These are phyloP conservation scores for Talaromyces sp. DNA, from an alignment of 2,329 filamentous ascomycete species.

Conservation along the genomic window DNA sequence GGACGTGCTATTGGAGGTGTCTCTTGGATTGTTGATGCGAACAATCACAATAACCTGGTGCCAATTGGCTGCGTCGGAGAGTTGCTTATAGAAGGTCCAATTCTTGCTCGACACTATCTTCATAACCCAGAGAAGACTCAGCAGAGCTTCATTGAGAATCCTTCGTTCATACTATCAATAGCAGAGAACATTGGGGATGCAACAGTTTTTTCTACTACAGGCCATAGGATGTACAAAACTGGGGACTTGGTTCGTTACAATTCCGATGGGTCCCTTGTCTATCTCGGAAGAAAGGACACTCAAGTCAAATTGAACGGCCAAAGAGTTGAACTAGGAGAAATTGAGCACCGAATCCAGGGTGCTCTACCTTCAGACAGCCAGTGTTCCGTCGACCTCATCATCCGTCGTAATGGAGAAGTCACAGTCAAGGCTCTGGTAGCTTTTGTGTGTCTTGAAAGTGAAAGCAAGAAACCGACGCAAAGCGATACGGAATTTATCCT, in stretches of 20 bases:
- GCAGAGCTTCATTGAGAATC: slow-evolving; percentile 36
- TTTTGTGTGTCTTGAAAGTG: slow-evolving; percentile 13
- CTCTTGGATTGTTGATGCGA: slow-evolving; percentile 44
- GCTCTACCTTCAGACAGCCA: slow-evolving; percentile 32
- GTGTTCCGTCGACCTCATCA: slow-evolving; percentile 35
- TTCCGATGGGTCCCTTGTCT: slow-evolving; percentile 31
- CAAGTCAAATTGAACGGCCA: slow-evolving; percentile 44
- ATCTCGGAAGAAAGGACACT: slow-evolving; percentile 35
- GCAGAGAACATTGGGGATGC: not conserved
- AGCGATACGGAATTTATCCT: slow-evolving; percentile 20
- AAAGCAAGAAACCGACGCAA: slow-evolving; percentile 28
- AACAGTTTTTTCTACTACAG: slow-evolving; percentile 21
- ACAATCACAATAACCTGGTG: slow-evolving; percentile 42
- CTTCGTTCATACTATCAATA: slow-evolving; percentile 26
- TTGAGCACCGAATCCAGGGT: slow-evolving; percentile 30
- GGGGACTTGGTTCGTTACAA: slow-evolving; percentile 34
- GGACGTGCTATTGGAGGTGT: slow-evolving; percentile 42
- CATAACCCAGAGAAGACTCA: slow-evolving; percentile 39
- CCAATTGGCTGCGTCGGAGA: slow-evolving; percentile 42
- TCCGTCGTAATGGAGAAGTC: slow-evolving; percentile 10
- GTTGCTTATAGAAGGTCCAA: slow-evolving; percentile 41
- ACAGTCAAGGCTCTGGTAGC: slow-evolving; percentile 15
- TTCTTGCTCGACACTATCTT: slow-evolving; percentile 45
- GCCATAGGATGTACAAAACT: slow-evolving; percentile 37
- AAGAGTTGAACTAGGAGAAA: slow-evolving; percentile 42